Base-by-base conservation (phyloP, 495 filamentous ascomycete species). In the Penicillium mononematosum region DNA sequence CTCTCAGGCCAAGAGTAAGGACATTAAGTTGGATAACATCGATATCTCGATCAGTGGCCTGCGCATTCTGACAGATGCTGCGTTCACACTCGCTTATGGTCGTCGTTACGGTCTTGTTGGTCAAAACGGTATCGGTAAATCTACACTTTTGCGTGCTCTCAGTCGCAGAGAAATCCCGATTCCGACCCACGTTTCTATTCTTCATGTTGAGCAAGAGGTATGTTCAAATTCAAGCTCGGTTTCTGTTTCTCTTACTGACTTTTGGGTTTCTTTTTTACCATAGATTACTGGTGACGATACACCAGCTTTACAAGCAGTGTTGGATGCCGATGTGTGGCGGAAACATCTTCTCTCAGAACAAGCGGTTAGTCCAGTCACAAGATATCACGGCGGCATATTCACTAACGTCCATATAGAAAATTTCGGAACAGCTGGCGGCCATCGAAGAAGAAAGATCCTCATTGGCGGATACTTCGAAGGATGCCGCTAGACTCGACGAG, bases 51-150 rank as follows among this genome's bases (percentile, higher is more conserved):
- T 99, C 62, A 85, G 90, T 52, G 95, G 92, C 17, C 80, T 83
- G 60, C 85, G 94, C 50, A 99, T 99, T 60, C 69, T 99, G 62
- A 89, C 84, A 43, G 95, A 98, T 70, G 96, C 92, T 19, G 87
- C 81, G 19, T 73, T 99, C 46, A 97, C 92, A 2, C 81, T 99
- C 59, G 89, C 94, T 2, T 97, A 94, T 73, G 91, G 95, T 36
- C 87, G 91, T 63, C 87, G 94, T 53, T 99, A 98, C 74, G 95
- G 94, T 85, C 81, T 98, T 49, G 94, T 98, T 54, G 94, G 94
- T 79, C 88, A 97, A 78, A 99, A 99, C 82, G 94, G 94, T 91
- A 92, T 99, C 55, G 94, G 94, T 80, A 99, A 99, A 83, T 92
- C 88, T 75, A 99, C 94, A 14, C 78, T 99, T 50, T 81, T 99